A percentile compares a stretch with the other conserved stretches of the same genome.
Evolutionary conservation across 176 grass and related monocot genomes (phyloP).

Genomic region (Triticum timopheevii): DNA sequence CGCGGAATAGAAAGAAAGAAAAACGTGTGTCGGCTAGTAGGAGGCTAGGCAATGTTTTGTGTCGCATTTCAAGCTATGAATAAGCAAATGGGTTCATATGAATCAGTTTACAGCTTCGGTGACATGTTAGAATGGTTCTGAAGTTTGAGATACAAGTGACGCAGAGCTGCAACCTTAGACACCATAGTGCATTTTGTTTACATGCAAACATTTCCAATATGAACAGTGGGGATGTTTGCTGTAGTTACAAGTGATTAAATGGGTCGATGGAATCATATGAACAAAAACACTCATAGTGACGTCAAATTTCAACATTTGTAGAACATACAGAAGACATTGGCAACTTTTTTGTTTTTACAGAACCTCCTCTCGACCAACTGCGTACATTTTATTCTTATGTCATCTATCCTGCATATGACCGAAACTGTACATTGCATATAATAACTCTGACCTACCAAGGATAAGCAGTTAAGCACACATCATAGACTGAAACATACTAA

Average conservation of each 20-base stretch:
- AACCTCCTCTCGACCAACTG: neutral
- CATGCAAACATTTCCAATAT: neutral
- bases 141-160: neutral
- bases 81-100: neutral
- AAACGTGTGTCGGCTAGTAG: neutral
- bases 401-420: neutral
- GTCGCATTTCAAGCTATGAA: neutral
- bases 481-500: neutral
- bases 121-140: neutral
- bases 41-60: neutral
- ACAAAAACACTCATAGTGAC: neutral
- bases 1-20: neutral
- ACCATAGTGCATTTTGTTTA: neutral
- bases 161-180: neutral
- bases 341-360: neutral
- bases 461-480: neutral
- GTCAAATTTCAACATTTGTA: neutral
- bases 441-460: neutral
- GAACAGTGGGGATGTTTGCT: neutral
- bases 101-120: neutral
- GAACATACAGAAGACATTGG: neutral
- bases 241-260: neutral
- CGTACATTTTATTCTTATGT: neutral
- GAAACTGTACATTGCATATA: neutral
- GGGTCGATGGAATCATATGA: neutral